Base-by-base conservation (phyloP, 2,329 filamentous ascomycete genomes). In the Eutypa lata region DNA sequence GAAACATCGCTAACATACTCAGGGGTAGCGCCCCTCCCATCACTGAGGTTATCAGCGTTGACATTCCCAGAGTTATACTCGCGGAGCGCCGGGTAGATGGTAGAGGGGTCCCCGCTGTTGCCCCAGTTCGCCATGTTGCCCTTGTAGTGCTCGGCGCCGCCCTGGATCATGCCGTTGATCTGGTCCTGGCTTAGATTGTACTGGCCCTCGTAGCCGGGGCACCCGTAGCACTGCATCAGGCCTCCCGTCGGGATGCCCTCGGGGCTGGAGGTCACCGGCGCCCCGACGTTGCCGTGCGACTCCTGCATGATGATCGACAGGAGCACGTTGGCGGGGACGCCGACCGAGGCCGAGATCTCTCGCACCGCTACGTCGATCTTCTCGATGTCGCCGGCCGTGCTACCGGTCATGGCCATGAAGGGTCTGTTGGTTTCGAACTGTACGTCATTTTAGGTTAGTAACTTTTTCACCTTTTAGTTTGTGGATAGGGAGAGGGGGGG, bases 301-400 rank as follows among this genome's bases (percentile, higher is more conserved):
- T 74, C 72, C 61, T 74, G 69, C 68, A 74, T 73, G 55, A 74
- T 72, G 55, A 74, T 71, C 49, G 61, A 64, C 47, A 74, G 64
- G 56, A 73, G 68, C 45, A 73, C 65, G 21, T 69, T 38, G n/a
- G 6, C 13, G 7, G n/a, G n/a, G 35, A 38, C 35, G n/a, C 35
- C 35, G 35, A 16, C n/a, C n/a, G 13, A 18, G 4, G n/a, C 35
- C n/a, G 26, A 31, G 26, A 31, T 31, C 6, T 5, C 26, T 10
- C 26, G 26, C 26, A 31, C 46, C 6, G 26, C 26, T 4, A 18
- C 14, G 46, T 37, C 31, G 11, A 48, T 16, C 13, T 31, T 24
- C 7, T 19, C 16, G 26, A 21, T 33, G n/a, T 48, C 47, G 33
- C 38, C 35, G 16, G 19, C 31, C 7, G 47, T 49, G n/a, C 7